These are phyloP conservation scores for Eucalyptus pauciflora DNA, from an alignment of 345 rosid species.

Conservation along the genomic window DNA sequence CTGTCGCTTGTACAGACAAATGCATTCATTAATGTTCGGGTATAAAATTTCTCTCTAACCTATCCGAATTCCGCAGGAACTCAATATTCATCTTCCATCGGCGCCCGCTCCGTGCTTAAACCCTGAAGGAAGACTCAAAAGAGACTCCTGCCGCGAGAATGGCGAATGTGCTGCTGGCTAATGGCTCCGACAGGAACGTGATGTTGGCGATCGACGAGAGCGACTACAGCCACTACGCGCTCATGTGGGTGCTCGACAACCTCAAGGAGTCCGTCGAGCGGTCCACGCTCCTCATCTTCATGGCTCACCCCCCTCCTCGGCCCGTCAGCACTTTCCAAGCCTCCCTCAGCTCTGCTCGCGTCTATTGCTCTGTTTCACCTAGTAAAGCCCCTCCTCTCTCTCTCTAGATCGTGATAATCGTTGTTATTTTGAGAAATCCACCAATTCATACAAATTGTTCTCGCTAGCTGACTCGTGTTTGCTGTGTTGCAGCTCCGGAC, in stretches of 20 bases:
- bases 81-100: not conserved
- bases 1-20: not conserved
- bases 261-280: conserved; percentile 16
- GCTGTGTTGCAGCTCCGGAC: conserved; percentile 4
- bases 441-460: not conserved
- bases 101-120: not conserved
- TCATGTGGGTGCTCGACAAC: conserved; percentile 33
- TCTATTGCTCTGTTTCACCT: conserved; percentile 15
- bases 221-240: conserved; percentile 38
- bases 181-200: conserved; percentile 9
- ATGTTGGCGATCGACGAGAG: conserved; percentile 41
- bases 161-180: not conserved
- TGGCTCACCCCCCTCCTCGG: conserved; percentile 23
- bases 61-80: not conserved
- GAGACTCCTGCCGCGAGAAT: not conserved
- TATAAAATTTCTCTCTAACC: not conserved
- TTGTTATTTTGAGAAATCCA: not conserved
- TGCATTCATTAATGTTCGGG: not conserved
- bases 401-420: not conserved
- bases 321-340: conserved; percentile 6
- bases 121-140: not conserved
- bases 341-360: conserved; percentile 24
- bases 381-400: not conserved
- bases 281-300: conserved; percentile 18
- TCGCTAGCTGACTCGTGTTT: not conserved